phyloP scores from a whole-genome alignment of 2,329 filamentous ascomycete species.

The Microcyclosporella mali region DNA sequence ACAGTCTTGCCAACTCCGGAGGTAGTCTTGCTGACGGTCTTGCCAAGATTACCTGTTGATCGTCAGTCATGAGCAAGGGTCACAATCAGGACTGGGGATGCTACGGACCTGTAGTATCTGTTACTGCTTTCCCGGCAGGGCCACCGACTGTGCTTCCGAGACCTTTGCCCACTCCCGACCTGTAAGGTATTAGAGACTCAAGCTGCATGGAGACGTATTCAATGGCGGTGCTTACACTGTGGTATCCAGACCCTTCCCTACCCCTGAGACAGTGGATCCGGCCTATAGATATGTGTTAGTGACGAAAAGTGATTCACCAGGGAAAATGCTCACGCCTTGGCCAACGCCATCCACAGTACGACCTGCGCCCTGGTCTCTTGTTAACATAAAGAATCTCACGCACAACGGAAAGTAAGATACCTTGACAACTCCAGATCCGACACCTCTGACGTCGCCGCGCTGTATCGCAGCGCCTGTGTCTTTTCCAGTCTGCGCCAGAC shows the following conservation, averaged over 20 bases:
- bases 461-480: slow-evolving; percentile 23
- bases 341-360: slow-evolving; percentile 29
- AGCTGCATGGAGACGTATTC: not conserved
- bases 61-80: slow-evolving; percentile 8
- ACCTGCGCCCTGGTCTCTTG: slow-evolving; percentile 12
- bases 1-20: slow-evolving; percentile 38
- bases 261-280: slow-evolving; percentile 21
- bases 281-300: slow-evolving; percentile 9
- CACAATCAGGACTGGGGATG: no score
- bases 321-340: slow-evolving; percentile 7
- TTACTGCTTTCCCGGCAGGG: slow-evolving; percentile 29
- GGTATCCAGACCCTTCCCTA: slow-evolving; percentile 22
- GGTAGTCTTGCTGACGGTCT: slow-evolving; percentile 37
- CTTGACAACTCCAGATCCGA: slow-evolving; percentile 19
- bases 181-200: slow-evolving; percentile 4
- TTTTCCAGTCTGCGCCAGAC: slow-evolving; percentile 24
- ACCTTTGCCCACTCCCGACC: slow-evolving; percentile 8
- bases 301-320: no score
- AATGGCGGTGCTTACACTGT: slow-evolving; percentile 11
- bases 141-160: slow-evolving; percentile 20
- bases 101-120: slow-evolving; percentile 13
- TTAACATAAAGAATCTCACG: not conserved
- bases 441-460: slow-evolving; percentile 28
- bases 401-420: slow-evolving; percentile 3
- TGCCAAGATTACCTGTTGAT: slow-evolving; percentile 35